Conservation (phyloP, 352 stramenopile genomes). For the Phytophthora foliorum region DNA sequence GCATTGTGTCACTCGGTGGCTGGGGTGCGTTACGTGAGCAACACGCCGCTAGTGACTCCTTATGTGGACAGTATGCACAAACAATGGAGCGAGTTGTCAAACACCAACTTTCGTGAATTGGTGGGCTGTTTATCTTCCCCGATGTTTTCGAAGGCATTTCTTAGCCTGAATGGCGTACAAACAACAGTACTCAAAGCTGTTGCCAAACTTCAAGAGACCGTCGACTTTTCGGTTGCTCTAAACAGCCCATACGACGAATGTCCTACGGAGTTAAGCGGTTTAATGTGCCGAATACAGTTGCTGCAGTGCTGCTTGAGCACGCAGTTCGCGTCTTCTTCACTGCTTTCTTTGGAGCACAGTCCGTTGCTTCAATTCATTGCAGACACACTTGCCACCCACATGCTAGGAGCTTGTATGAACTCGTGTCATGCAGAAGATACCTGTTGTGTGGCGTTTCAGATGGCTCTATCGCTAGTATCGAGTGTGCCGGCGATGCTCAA, state of each 20-base stretch:
- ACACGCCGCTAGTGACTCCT: not conserved
- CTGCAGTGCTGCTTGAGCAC: slow-evolving; percentile 49
- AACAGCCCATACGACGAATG: slow-evolving; percentile 56
- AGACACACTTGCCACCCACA: slow-evolving; percentile 35
- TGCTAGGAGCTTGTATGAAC: slow-evolving; percentile 20
- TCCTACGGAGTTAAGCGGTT: slow-evolving; percentile 10
- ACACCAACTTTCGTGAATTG: slow-evolving; percentile 11
- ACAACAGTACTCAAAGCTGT: slow-evolving; percentile 7
- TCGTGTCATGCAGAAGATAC: slow-evolving; percentile 50
- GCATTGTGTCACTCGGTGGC: slow-evolving; percentile 14
- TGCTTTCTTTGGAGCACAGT: slow-evolving; percentile 14
- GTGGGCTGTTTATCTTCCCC: slow-evolving; percentile 19
- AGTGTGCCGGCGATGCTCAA: slow-evolving; percentile 49
- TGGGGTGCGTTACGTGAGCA: slow-evolving; percentile 4
- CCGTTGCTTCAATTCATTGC: slow-evolving; percentile 39
- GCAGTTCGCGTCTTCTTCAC: slow-evolving; percentile 29
- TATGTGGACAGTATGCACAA: slow-evolving; percentile 5
- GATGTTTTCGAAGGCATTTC: slow-evolving; percentile 18
- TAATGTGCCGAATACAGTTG: slow-evolving; percentile 32
- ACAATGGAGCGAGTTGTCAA: slow-evolving; percentile 8
- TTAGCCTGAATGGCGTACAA: slow-evolving; percentile 33
- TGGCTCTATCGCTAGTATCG: slow-evolving; percentile 42
- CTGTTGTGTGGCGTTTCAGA: slow-evolving; percentile 49
- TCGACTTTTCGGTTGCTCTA: slow-evolving; percentile 42
- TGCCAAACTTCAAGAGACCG: slow-evolving; percentile 24